Base-by-base conservation (phyloP, 176 grass and related monocot species). In the Thalia dealbata region DNA sequence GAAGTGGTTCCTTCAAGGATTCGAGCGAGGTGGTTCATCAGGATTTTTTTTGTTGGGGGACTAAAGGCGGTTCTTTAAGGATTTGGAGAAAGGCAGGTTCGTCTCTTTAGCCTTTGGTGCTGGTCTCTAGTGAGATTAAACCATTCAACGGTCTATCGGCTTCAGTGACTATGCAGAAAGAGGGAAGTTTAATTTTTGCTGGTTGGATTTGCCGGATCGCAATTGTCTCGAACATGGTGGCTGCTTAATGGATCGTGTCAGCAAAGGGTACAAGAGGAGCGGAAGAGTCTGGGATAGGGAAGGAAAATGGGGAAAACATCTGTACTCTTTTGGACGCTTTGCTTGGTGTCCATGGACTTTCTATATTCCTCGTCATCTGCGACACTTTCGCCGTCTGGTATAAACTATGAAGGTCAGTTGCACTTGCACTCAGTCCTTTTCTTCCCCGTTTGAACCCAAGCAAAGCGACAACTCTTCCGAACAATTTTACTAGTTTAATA, bases 341-440 rank as follows among this genome's bases (percentile, higher is more conserved):
- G 70, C 27, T 79, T 84, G 29, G 32, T 83, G 70, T 27, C 69
- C 21, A 67, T 45, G 68, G 48, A 66, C 50, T 83, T 75, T 35
- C 56, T 56, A 24, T 52, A 76, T 73, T 42, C 69, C 48, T 62
- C 61, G 48, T 73, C 67, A 15, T 60, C 78, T 41, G 78, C 83
- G 24, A 76, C 73, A 54, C 78, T 85, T 24, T 81, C 83, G 18
- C 83, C 83, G 48, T 85, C 78, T 77, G 83, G 83, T 58, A 81
- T 85, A 61, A 85, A 85, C 78, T 85, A 81, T 77, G 83, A 85
- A 85, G 83, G 83, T 81, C 12, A 22, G 44, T 68, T 46, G 66
- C 54, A 23, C 55, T 78, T n/a, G n/a, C n/a, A n/a, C n/a, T n/a
- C n/a, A n/a, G n/a, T n/a, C n/a, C n/a, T n/a, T n/a, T 77, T 61